Conservation (phyloP, 2,329 filamentous ascomycete genomes). For the Penicillium nordicum region DNA sequence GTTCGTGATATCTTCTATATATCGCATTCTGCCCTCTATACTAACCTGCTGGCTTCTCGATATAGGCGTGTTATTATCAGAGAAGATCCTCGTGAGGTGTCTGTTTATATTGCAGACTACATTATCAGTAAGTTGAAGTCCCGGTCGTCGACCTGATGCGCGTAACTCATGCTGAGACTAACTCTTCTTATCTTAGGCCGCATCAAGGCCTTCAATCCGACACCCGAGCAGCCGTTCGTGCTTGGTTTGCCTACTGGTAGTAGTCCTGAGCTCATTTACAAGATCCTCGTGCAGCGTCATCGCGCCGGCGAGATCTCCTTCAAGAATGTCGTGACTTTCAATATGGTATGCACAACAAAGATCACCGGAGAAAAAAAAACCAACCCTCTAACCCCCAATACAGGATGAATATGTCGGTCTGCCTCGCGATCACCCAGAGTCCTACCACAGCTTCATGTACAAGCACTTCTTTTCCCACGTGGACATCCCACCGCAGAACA, state of each 20-base stretch:
- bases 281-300: constrained; percentile 60
- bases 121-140: constrained; percentile 60
- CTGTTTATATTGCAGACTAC: constrained; percentile 75
- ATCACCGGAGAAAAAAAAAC: neutral
- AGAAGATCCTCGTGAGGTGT: constrained; percentile 65
- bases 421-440: constrained; percentile 76
- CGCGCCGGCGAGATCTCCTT: constrained; percentile 65
- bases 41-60: constrained; percentile 11
- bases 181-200: constrained; percentile 51
- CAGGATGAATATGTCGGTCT: constrained; percentile 85
- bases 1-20: constrained; percentile 15
- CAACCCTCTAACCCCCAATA: constrained; percentile 8
- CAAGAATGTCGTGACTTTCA: constrained; percentile 85
- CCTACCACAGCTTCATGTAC: constrained; percentile 92
- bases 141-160: neutral
- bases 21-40: neutral
- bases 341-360: constrained; percentile 61
- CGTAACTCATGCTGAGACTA: neutral
- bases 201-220: constrained; percentile 73
- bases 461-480: constrained; percentile 85
- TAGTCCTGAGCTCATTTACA: constrained; percentile 74
- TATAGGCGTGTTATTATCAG: constrained; percentile 79
- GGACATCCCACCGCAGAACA: constrained; percentile 75
- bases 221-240: constrained; percentile 70
- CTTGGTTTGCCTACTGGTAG: constrained; percentile 81